A percentile compares a stretch with the other conserved stretches of the same genome.
phyloP scores from a whole-genome alignment of 257 asterid species.

The Solanum lignicaule region DNA sequence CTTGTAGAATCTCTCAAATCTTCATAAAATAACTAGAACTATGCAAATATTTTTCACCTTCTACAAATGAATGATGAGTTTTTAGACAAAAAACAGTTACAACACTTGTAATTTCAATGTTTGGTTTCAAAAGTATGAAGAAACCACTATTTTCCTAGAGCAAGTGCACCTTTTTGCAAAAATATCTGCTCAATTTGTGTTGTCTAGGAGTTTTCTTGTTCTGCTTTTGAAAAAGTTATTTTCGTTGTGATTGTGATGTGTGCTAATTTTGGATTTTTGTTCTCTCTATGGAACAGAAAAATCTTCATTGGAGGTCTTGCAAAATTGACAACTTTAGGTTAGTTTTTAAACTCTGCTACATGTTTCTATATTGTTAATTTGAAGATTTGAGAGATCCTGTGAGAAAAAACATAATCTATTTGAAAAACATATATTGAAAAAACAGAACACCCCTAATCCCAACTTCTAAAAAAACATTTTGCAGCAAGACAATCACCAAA shows the following conservation, averaged over 20 bases:
- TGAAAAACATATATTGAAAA: too few relatives aligned
- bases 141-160: not conserved
- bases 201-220: not conserved
- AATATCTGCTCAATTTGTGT: not conserved
- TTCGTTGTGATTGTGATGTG: not conserved
- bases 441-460: too few relatives aligned
- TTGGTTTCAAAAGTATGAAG: not conserved
- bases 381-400: too few relatives aligned
- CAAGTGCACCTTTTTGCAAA: not conserved
- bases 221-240: not conserved
- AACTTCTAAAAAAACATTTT: too few relatives aligned
- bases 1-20: too few relatives aligned
- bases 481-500: too few relatives aligned
- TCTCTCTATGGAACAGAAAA: constrained; percentile 30
- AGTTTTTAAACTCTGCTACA: not conserved
- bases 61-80: too few relatives aligned
- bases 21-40: too few relatives aligned
- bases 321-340: constrained; percentile 68
- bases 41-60: too few relatives aligned
- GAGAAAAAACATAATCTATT: too few relatives aligned
- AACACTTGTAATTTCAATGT: too few relatives aligned
- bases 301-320: constrained; percentile 89
- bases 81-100: too few relatives aligned
- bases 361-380: not conserved
- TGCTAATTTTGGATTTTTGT: not conserved